Base-by-base conservation (phyloP, 768 basidiomycete species). In the Rhizopogon vinicolor region DNA sequence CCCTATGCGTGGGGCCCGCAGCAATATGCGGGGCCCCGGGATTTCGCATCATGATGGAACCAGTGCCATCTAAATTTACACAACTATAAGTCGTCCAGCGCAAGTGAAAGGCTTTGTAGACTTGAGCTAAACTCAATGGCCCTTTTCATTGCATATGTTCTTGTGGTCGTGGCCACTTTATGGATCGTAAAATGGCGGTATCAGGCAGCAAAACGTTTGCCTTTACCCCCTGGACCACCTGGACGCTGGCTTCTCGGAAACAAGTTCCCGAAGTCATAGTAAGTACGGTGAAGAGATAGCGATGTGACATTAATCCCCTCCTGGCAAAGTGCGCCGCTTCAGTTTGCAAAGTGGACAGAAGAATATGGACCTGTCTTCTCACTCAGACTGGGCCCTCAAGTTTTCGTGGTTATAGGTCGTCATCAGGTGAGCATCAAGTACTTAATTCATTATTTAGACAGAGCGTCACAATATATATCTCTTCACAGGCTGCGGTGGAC, bases 331-430 rank as follows among this genome's bases (percentile, higher is more conserved):
- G 12, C 41, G 25, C 12, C 66, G 59, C 12, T 53, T 63, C 58
- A 31, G 28, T 83, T 82, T 46, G 79, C 84, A 35, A 74, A 79
- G 61, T 80, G 82, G 78, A 81, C 79, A 2, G 73, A 84, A 60
- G 61, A 75, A 56, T 85, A 85, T 60, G 85, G 85, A 0, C 83
- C 85, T 0, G 74, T 86, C 0, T 83, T 84, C 58, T 75, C 79
- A 0, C 63, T 86, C 1, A 73, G 76, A 5, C 78, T 80, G 59
- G 83, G 85, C 1, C 5, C 40, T 10, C 42, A 43, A 2, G 9
- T 55, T 3, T 63, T 59, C 10, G 53, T 68, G 1, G 19, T 68
- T 12, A 63, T 68, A 8, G 68, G 65, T 0, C 63, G 67, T 48
- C 53, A 68, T 42, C 56, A 41, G 63, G 14, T 37, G 41, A 58